Percentiles rank a stretch among this genome's conserved stretches.
These are phyloP conservation scores for Rhodotorula taiwanensis DNA, from an alignment of 768 basidiomycete genomes.

Conservation along the genomic window DNA sequence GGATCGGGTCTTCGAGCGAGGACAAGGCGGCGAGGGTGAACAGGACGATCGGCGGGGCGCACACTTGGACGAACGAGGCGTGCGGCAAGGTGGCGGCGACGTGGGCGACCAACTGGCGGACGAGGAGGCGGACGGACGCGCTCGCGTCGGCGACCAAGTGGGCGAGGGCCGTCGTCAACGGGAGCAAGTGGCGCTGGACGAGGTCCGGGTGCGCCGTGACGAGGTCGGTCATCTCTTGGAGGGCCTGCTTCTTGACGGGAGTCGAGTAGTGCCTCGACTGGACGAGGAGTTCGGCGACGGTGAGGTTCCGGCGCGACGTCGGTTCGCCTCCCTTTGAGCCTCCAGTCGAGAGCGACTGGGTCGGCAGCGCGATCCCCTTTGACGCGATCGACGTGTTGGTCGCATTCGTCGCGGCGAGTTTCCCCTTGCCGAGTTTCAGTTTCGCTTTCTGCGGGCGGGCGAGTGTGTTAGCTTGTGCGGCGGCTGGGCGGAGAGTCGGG, in stretches of 20 bases:
- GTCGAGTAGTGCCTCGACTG: slow-evolving; percentile 79
- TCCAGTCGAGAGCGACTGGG: slow-evolving; percentile 61
- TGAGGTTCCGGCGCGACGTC: slow-evolving; percentile 67
- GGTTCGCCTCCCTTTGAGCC: slow-evolving; percentile 54
- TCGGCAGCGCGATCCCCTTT: slow-evolving; percentile 75
- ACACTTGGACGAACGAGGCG: slow-evolving; percentile 48
- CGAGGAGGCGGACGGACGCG: neutral
- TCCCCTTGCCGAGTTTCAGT: slow-evolving; percentile 93
- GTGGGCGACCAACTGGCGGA: slow-evolving; percentile 49
- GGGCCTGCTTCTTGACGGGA: slow-evolving; percentile 62
- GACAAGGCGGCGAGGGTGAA: slow-evolving; percentile 86
- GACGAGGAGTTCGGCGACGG: slow-evolving; percentile 65
- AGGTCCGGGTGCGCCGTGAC: slow-evolving; percentile 58
- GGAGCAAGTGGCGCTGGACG: slow-evolving; percentile 42
- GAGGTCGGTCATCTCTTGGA: slow-evolving; percentile 50
- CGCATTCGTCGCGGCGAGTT: slow-evolving; percentile 69
- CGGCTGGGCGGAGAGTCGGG: no score
- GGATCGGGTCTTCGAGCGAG: slow-evolving; percentile 59
- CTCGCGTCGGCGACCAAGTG: neutral
- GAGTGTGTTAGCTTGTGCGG: slow-evolving; percentile 1
- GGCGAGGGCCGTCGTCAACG: slow-evolving; percentile 26
- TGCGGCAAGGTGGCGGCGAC: slow-evolving; percentile 9
- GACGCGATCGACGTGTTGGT: slow-evolving; percentile 95
- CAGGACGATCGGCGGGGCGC: slow-evolving; percentile 61
- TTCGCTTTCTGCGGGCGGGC: slow-evolving; percentile 70